phyloP scores from a whole-genome alignment of 2,329 filamentous ascomycete genomes.

The Hypoxylon sp. region DNA sequence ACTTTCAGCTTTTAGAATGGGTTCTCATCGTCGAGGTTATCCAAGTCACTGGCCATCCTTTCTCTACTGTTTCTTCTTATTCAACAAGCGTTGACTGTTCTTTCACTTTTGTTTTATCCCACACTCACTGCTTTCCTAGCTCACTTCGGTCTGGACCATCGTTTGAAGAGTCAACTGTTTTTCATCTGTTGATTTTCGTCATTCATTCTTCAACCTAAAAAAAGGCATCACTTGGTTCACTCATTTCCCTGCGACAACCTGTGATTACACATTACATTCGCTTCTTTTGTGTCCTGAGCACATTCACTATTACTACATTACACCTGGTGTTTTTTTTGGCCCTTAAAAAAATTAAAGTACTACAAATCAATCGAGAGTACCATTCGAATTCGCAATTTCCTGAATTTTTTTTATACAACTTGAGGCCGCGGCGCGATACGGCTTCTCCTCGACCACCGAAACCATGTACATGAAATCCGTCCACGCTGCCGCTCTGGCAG shows the following conservation, averaged over 20 bases:
- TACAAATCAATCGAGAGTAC: slow-evolving; percentile 19
- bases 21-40: slow-evolving; percentile 13
- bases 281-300: slow-evolving; percentile 8
- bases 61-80: slow-evolving; percentile 24
- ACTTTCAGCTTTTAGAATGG: slow-evolving; percentile 14
- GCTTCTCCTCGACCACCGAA: slow-evolving; percentile 12
- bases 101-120: slow-evolving; percentile 21
- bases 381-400: slow-evolving; percentile 21
- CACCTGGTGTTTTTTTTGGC: slow-evolving; percentile 12
- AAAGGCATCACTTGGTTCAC: slow-evolving; percentile 3
- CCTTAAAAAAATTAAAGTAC: slow-evolving; percentile 14
- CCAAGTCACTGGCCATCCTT: slow-evolving; percentile 21
- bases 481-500: slow-evolving; percentile 40
- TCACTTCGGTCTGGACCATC: slow-evolving; percentile 21
- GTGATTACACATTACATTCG: slow-evolving; percentile 6
- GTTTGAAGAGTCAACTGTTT: slow-evolving; percentile 18
- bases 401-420: slow-evolving; percentile 14
- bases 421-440: slow-evolving; percentile 29
- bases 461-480: slow-evolving; percentile 45
- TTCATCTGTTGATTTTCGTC: slow-evolving; percentile 8
- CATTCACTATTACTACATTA: slow-evolving; percentile 6
- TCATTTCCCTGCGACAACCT: slow-evolving; percentile 2
- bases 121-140: slow-evolving; percentile 19
- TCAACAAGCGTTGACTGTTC: slow-evolving; percentile 26
- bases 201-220: slow-evolving; percentile 18